A percentile compares a stretch with the other conserved stretches of the same genome.
phyloP scores from a whole-genome alignment of 768 basidiomycete genomes.

The Paxillus rubicundulus region DNA sequence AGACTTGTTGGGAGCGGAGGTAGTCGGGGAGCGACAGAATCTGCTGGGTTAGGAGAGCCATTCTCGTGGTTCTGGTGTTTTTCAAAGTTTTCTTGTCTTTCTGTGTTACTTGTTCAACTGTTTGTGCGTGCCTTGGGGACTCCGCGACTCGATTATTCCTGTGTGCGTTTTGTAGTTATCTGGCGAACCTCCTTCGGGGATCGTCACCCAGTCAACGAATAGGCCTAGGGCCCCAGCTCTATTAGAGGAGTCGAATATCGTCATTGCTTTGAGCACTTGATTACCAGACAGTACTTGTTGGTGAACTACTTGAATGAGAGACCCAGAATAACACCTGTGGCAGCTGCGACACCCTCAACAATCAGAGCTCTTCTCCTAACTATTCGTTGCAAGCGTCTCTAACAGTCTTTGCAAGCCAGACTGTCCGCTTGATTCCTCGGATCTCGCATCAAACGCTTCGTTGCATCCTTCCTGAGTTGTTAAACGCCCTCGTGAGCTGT shows the following conservation, averaged over 20 bases:
- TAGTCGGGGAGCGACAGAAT: slow-evolving; percentile 11
- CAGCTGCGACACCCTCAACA: slow-evolving; percentile 28
- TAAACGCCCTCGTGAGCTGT: slow-evolving; percentile 21
- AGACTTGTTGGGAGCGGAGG: slow-evolving; percentile 7
- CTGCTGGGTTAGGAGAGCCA: slow-evolving; percentile 9
- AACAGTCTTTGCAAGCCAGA: slow-evolving; percentile 21
- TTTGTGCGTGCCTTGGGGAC: not conserved
- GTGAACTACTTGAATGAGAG: no score
- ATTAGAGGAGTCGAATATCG: no score
- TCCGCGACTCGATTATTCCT: not conserved
- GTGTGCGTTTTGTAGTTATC: not conserved
- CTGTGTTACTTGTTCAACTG: not conserved
- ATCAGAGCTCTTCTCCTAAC: slow-evolving; percentile 11
- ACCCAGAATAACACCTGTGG: slow-evolving; percentile 6
- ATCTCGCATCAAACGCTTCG: slow-evolving; percentile 19
- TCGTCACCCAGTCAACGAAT: not conserved
- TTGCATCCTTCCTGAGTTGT: slow-evolving; percentile 23
- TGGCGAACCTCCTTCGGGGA: not conserved
- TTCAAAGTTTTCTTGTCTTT: not conserved
- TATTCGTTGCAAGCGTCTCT: slow-evolving; percentile 7
- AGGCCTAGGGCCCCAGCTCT: not conserved
- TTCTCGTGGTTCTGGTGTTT: not conserved
- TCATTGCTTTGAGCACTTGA: no score
- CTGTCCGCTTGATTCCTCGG: not conserved
- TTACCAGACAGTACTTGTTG: no score